Conservation (phyloP, 2,329 filamentous ascomycete species). For the Teratosphaeria nubilosa region DNA sequence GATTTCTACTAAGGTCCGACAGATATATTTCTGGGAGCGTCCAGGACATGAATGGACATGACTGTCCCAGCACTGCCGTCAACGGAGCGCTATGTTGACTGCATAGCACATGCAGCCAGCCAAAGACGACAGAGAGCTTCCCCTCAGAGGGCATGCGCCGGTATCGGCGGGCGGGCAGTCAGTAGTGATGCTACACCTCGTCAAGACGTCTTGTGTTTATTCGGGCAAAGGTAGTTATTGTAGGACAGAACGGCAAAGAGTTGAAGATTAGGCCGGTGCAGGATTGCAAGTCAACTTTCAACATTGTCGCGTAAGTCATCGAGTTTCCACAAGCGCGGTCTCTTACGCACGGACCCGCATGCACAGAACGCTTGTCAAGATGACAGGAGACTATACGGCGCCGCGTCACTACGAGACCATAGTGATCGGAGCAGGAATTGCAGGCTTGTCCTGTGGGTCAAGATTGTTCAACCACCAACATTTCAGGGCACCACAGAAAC, state of each 20-base stretch:
- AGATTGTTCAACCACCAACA: constrained; percentile 8
- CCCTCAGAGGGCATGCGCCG: background rate
- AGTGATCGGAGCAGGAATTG: constrained; percentile 16
- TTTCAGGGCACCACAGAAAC: constrained; percentile 4
- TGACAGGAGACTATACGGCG: background rate
- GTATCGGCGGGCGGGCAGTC: background rate
- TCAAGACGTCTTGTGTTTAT: too few relatives aligned
- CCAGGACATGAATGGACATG: background rate
- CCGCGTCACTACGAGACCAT: constrained; percentile 7
- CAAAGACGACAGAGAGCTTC: background rate
- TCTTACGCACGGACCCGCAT: background rate
- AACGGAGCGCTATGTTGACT: background rate
- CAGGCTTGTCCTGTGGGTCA: constrained; percentile 15
- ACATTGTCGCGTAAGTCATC: too few relatives aligned
- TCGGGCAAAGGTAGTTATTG: too few relatives aligned
- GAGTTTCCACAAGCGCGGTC: too few relatives aligned
- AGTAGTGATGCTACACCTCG: too few relatives aligned
- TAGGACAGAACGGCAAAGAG: too few relatives aligned
- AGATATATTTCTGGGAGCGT: background rate
- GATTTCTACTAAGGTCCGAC: background rate
- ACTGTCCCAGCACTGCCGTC: background rate
- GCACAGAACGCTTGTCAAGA: background rate
- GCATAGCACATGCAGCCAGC: background rate
- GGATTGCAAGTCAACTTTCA: too few relatives aligned
- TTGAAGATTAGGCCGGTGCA: too few relatives aligned